Evolutionary conservation across 164 flowering plant genomes (phyloP).

Genomic region (Akebia trifoliata): DNA sequence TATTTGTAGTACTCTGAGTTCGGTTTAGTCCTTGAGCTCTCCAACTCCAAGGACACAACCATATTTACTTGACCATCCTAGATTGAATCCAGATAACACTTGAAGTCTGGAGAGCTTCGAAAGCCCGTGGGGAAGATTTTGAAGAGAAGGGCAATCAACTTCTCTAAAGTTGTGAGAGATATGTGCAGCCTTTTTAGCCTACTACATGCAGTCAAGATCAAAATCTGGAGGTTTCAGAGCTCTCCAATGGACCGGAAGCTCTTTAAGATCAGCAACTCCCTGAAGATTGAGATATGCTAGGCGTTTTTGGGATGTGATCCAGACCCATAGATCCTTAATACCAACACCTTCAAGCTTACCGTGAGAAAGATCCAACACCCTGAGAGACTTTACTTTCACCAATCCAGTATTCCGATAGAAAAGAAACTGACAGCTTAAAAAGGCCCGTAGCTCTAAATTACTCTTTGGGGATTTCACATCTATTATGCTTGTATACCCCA

Average conservation of each 20-base stretch:
- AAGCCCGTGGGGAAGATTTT: slow-evolving; percentile 6
- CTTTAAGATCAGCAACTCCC: background rate
- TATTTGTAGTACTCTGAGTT: slow-evolving; percentile 11
- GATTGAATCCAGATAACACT: too few relatives aligned
- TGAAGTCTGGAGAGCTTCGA: slow-evolving; percentile 11
- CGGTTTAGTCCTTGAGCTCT: background rate
- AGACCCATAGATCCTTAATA: too few relatives aligned
- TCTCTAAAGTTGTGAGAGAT: background rate
- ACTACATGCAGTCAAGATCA: slow-evolving; percentile 11
- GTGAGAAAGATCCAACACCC: too few relatives aligned
- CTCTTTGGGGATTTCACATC: too few relatives aligned
- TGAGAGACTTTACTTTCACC: too few relatives aligned
- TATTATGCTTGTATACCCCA: too few relatives aligned
- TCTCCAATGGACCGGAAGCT: slow-evolving; percentile 6
- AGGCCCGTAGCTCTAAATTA: too few relatives aligned
- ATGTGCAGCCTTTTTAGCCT: background rate
- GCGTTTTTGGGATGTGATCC: slow-evolving; percentile 18
- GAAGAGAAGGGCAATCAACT: slow-evolving; percentile 3
- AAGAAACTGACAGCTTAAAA: too few relatives aligned
- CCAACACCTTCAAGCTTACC: too few relatives aligned
- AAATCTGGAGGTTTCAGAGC: slow-evolving; percentile 4
- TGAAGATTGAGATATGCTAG: slow-evolving; percentile 18
- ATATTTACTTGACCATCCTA: background rate
- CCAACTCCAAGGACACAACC: slow-evolving; percentile 4
- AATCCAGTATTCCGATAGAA: too few relatives aligned